A percentile compares a stretch with the other conserved stretches of the same genome.
Conservation (phyloP, 2,329 filamentous ascomycete species). For the Cladophialophora chaetospira region DNA sequence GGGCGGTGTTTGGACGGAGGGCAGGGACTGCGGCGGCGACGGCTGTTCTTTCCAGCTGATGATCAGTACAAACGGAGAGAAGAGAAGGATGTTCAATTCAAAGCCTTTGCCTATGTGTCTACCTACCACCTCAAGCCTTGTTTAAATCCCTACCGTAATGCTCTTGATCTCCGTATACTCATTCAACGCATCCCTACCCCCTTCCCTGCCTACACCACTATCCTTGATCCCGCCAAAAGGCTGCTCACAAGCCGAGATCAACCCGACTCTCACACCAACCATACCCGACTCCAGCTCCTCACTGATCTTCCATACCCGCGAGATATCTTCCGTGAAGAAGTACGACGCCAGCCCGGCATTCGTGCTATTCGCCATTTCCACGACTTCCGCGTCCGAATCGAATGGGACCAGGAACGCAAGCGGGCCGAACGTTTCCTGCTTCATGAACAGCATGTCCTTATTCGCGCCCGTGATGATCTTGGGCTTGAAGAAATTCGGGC, state of each 20-base stretch:
- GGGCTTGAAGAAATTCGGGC: constrained; percentile 82
- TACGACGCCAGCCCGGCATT: constrained; percentile 36
- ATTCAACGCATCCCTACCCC: constrained; percentile 51
- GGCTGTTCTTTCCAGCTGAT: not conserved
- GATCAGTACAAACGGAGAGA: no score
- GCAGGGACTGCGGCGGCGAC: constrained; percentile 43
- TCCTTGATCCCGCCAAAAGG: constrained; percentile 37
- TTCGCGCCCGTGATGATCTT: constrained; percentile 77
- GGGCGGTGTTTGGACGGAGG: constrained; percentile 55
- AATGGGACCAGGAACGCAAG: constrained; percentile 68
- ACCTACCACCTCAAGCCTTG: not conserved
- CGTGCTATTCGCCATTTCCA: constrained; percentile 37
- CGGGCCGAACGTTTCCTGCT: constrained; percentile 88
- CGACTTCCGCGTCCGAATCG: constrained; percentile 37
- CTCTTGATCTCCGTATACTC: constrained; percentile 77
- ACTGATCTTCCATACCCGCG: constrained; percentile 62
- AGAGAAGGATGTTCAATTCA: no score
- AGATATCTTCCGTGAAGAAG: constrained; percentile 53
- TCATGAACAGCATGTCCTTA: constrained; percentile 81
- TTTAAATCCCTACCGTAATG: constrained; percentile 55
- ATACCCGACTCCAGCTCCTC: constrained; percentile 79
- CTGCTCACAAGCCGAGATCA: constrained; percentile 23
- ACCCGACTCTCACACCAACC: constrained; percentile 64
- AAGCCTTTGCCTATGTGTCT: not conserved
- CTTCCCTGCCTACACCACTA: constrained; percentile 31